Percentiles rank a stretch among this genome's conserved stretches.
phyloP scores from a whole-genome alignment of 345 rosid genomes.

The Citrus maxima region DNA sequence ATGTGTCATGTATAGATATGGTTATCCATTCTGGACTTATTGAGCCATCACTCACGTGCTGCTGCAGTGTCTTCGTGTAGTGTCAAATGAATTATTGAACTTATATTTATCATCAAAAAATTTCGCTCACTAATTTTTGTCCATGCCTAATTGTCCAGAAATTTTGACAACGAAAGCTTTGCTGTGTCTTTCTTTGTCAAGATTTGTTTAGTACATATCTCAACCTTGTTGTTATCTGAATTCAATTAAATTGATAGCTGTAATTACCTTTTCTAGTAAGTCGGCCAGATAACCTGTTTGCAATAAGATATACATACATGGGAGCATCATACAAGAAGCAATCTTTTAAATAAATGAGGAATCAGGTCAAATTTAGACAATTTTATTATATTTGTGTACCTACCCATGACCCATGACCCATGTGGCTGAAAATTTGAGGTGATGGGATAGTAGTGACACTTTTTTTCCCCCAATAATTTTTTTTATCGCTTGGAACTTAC shows the following conservation, averaged over 20 bases:
- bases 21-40: slow-evolving; percentile 12
- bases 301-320: not conserved
- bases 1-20: not conserved
- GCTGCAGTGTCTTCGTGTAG: not conserved
- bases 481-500: too few species aligned
- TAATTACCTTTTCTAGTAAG: not conserved
- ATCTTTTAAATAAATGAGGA: too few species aligned
- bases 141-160: not conserved
- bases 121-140: not conserved
- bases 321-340: not conserved
- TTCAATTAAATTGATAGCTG: not conserved
- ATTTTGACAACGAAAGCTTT: not conserved
- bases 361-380: not conserved
- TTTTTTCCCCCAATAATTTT: too few species aligned
- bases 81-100: not conserved
- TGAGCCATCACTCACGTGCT: not conserved
- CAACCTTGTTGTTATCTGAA: too few species aligned
- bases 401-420: not conserved
- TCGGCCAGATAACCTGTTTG: not conserved
- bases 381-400: not conserved
- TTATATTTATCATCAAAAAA: not conserved
- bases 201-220: not conserved
- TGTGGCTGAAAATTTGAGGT: not conserved
- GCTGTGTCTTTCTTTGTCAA: not conserved
- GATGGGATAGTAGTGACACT: too few species aligned